Conservation (phyloP, 2,329 filamentous ascomycete species). For the Monosporascus ibericus region DNA sequence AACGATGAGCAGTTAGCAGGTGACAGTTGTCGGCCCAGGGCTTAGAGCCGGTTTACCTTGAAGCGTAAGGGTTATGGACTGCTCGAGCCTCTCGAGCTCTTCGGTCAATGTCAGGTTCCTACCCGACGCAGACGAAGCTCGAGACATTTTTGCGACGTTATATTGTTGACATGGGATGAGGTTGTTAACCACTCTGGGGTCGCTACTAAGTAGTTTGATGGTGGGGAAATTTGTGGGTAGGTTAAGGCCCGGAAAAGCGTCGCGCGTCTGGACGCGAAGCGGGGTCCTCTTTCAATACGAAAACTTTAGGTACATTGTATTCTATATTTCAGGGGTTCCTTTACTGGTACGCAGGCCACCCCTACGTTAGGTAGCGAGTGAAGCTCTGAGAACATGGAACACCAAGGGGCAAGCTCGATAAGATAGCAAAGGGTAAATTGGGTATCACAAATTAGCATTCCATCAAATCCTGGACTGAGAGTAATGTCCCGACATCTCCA, state of each 20-base stretch:
- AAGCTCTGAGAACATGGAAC: background rate
- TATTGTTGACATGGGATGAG: constrained; percentile 6
- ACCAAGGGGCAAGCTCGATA: too few species aligned
- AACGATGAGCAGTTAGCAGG: constrained; percentile 1
- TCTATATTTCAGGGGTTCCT: too few species aligned
- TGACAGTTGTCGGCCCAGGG: background rate
- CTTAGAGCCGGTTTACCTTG: constrained; percentile 55
- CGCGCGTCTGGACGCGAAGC: constrained; percentile 14
- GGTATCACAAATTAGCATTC: constrained; percentile 15
- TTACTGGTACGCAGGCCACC: background rate
- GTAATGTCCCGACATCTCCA: constrained; percentile 70
- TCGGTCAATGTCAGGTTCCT: constrained; percentile 75
- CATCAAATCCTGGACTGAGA: constrained; percentile 20
- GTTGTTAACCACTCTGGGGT: background rate
- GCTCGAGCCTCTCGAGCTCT: constrained; percentile 91
- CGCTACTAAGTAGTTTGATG: background rate
- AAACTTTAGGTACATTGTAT: too few species aligned
- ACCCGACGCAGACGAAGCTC: constrained; percentile 38
- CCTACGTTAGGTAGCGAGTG: background rate
- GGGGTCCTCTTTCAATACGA: constrained; percentile 4
- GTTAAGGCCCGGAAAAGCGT: background rate
- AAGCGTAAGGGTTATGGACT: constrained; percentile 91
- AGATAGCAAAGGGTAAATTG: constrained; percentile 1
- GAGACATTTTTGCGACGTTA: constrained; percentile 36
- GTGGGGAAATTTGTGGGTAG: constrained; percentile 5